Percentiles rank a stretch among this genome's conserved stretches.
Conservation (phyloP, 192 early-diverging fungal species). For the Linnemannia zychae region DNA sequence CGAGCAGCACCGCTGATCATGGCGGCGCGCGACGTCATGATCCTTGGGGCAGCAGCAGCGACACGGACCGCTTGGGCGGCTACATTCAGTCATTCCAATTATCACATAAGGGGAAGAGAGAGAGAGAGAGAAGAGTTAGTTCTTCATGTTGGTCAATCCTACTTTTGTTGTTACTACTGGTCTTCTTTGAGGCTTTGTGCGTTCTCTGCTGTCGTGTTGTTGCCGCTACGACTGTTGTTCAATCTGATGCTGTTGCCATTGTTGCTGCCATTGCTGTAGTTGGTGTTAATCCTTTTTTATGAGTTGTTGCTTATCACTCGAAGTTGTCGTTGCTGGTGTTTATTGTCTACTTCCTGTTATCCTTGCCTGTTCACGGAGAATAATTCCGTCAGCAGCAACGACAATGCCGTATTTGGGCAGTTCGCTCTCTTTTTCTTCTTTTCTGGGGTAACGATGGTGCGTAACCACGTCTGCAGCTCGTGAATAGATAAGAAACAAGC, state of each 20-base stretch:
- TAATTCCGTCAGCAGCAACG: conserved; percentile 2
- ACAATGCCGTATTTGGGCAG: conserved; percentile 1
- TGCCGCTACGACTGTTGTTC: not conserved
- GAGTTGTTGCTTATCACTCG: not conserved
- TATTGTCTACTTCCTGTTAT: not conserved
- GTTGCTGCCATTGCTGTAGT: not conserved
- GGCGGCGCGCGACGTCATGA: conserved; percentile 21
- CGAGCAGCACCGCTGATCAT: conserved; percentile 15
- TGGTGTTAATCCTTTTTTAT: not conserved
- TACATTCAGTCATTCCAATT: not conserved
- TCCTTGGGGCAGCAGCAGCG: conserved; percentile 26
- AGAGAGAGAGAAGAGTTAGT: not conserved
- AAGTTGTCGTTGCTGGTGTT: not conserved
- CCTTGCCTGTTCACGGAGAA: conserved; percentile 12
- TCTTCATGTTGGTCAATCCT: not conserved
- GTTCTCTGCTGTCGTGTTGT: not conserved
- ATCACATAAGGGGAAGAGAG: not conserved
- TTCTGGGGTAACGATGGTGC: not conserved
- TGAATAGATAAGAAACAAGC: conserved; percentile 11
- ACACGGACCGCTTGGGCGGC: conserved; percentile 49
- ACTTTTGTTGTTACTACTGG: not conserved
- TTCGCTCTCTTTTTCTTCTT: not conserved
- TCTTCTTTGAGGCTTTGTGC: no score
- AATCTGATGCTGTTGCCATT: not conserved
- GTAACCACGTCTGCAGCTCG: not conserved